A percentile compares a stretch with the other conserved stretches of the same genome.
phyloP scores from a whole-genome alignment of 2,329 filamentous ascomycete genomes.

The Claviceps monticola region DNA sequence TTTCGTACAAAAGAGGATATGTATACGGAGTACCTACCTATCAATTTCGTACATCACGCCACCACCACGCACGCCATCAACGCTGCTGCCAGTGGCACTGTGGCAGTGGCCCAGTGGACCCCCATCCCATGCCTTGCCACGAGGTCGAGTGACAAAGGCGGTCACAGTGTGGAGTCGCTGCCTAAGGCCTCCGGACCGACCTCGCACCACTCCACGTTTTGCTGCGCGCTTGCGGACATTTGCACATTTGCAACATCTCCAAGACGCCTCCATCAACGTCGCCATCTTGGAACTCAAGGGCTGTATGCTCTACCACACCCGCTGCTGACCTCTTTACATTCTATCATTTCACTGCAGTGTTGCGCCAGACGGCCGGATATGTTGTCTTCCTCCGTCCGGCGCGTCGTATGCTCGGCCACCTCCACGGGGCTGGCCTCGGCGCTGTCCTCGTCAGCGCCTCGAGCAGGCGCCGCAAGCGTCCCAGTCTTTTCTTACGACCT shows the following conservation, averaged over 20 bases:
- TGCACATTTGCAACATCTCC: conserved; percentile 9
- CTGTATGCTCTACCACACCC: conserved; percentile 7
- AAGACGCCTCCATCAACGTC: conserved; percentile 16
- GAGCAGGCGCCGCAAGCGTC: conserved; percentile 21
- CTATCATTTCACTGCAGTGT: conserved; percentile 2
- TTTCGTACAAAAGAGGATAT: too few relatives aligned
- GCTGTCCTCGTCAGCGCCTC: conserved; percentile 27
- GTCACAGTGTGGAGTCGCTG: too few relatives aligned
- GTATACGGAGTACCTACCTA: too few relatives aligned
- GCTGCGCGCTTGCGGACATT: conserved; percentile 5
- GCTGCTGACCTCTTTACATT: conserved; percentile 6
- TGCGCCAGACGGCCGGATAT: conserved; percentile 24
- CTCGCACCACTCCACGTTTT: conserved; percentile 1
- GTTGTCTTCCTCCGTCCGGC: conserved; percentile 43
- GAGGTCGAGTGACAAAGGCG: too few relatives aligned
- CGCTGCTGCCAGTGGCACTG: too few relatives aligned
- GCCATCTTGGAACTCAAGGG: conserved; percentile 13
- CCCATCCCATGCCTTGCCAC: too few relatives aligned
- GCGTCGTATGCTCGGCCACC: conserved; percentile 34
- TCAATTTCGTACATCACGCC: too few relatives aligned
- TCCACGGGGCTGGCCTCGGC: conserved; percentile 29
- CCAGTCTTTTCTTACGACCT: conserved; percentile 27
- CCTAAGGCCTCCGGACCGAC: neutral
- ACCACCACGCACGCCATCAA: too few relatives aligned
- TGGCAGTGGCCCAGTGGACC: too few relatives aligned